A percentile compares a stretch with the other conserved stretches of the same genome.
These are phyloP conservation scores for Clarkia xantiana DNA, from an alignment of 345 rosid species.

Conservation along the genomic window DNA sequence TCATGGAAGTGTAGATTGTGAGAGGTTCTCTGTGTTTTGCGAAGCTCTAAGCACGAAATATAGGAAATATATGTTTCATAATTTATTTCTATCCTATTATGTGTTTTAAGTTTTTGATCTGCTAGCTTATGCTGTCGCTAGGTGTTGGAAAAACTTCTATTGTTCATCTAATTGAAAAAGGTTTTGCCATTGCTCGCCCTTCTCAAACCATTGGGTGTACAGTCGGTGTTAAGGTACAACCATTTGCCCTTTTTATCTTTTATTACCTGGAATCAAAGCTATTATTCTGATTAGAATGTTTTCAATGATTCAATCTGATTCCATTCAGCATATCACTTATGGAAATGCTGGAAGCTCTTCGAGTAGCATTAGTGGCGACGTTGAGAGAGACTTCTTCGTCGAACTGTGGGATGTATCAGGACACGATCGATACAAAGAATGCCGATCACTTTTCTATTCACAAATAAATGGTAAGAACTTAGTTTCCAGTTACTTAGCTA, in stretches of 20 bases:
- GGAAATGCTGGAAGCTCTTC: constrained; percentile 87
- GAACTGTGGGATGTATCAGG: constrained; percentile 99
- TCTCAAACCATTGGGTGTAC: constrained; percentile 93
- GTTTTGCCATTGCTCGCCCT: constrained; percentile 54
- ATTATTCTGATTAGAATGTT: background rate
- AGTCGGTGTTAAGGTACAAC: constrained; percentile 85
- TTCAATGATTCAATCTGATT: background rate
- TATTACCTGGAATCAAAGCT: background rate
- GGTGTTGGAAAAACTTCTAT: constrained; percentile 97
- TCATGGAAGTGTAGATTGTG: too few species aligned
- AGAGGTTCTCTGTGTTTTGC: too few species aligned
- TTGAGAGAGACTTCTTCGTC: constrained; percentile 90
- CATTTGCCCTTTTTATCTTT: background rate
- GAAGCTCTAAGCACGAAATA: too few species aligned
- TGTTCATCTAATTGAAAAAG: constrained; percentile 74
- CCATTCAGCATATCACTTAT: constrained; percentile 51
- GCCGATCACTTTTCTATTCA: constrained; percentile 87
- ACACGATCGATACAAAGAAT: constrained; percentile 93
- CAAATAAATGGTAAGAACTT: constrained; percentile 63
- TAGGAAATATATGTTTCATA: too few species aligned
- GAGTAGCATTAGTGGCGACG: constrained; percentile 72
- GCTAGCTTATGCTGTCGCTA: constrained; percentile 10
- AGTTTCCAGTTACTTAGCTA: background rate
- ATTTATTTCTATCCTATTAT: too few species aligned
- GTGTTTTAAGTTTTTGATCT: background rate